Base-by-base conservation (phyloP, 1,284 basidiomycete genomes). In the Porphyrellus sp. region DNA sequence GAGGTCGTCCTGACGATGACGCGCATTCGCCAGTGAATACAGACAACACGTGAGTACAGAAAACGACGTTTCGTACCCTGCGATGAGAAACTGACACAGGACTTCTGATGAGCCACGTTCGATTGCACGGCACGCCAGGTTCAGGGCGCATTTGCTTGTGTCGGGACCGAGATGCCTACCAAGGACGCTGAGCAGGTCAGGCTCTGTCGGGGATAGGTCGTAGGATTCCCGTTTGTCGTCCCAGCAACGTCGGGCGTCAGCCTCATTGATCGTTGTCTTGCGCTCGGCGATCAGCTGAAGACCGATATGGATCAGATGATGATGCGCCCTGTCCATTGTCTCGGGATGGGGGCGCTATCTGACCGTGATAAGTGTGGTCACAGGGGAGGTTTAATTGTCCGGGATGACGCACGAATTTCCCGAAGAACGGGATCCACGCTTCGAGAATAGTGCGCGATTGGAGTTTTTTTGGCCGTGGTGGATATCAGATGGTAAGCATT, bases 11-110 rank as follows among this genome's bases (percentile, higher is more conserved):
- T 92, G 91, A 8, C 76, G 70, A 1, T 71, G 71, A 0, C 76
- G 80, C 46, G 80, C 64, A 30, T 72, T 74, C 0, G 83, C 74
- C 18, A 92, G 80, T 24, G 80, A 78, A 64, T 85, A 85, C 1
- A 91, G 71, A 52, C 79, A 81, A 89, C 89, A 93, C 5, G 85
- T 80, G 1, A 89, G 72, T 1, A 85, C 82, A 0, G 81, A 83
- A 0, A 77, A 71, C 16, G 77, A 78, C 5, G 80, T 84, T 63
- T 86, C 84, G 67, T 84, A 77, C 18, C 82, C 81, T 3, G 82
- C 82, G n/a, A 81, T 77, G 43, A 92, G 77, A 65, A 92, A 89
- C 67, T 91, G 88, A 53, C 80, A 86, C 24, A 85, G 71, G 4
- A 88, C 81, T 62, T 92, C 88, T 15, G 76, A 72, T 39, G 82